Conservation (phyloP, 75 land plant genomes). For the Sequoiadendron giganteum region DNA sequence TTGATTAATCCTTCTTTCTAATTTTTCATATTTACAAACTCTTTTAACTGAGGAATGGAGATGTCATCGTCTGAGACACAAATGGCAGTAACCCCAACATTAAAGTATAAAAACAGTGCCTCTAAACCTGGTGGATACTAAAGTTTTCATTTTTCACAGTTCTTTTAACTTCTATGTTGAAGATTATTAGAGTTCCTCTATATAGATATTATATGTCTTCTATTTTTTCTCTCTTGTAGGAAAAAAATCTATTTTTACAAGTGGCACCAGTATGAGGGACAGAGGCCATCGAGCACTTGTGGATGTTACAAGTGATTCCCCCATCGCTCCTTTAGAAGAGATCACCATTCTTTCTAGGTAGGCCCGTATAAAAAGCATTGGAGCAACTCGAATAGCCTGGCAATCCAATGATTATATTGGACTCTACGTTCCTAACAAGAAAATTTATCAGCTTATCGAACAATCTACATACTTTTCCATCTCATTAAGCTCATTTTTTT, state of each 20-base stretch:
- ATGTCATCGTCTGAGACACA: constrained; percentile 50
- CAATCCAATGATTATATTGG: no score
- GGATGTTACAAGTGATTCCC: constrained; percentile 74
- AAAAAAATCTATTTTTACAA: background rate
- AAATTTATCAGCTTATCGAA: no score
- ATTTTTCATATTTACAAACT: background rate
- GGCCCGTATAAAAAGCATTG: constrained; percentile 14
- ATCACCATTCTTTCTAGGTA: background rate
- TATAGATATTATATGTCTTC: no score
- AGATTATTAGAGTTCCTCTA: background rate
- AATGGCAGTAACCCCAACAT: constrained; percentile 38
- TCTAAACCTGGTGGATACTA: constrained; percentile 18
- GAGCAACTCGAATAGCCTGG: background rate
- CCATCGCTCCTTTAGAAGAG: constrained; percentile 21
- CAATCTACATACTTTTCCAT: no score
- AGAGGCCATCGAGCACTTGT: constrained; percentile 37
- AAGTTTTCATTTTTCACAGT: background rate
- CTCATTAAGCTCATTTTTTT: no score
- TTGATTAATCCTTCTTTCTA: background rate
- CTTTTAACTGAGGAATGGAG: constrained; percentile 31
- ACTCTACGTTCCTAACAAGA: no score
- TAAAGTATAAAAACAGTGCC: constrained; percentile 5
- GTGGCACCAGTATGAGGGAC: background rate
- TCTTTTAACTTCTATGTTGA: background rate
- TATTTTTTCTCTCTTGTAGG: constrained; percentile 20